Conservation (phyloP, 1,284 basidiomycete genomes). For the Anthracocystis setariae region DNA sequence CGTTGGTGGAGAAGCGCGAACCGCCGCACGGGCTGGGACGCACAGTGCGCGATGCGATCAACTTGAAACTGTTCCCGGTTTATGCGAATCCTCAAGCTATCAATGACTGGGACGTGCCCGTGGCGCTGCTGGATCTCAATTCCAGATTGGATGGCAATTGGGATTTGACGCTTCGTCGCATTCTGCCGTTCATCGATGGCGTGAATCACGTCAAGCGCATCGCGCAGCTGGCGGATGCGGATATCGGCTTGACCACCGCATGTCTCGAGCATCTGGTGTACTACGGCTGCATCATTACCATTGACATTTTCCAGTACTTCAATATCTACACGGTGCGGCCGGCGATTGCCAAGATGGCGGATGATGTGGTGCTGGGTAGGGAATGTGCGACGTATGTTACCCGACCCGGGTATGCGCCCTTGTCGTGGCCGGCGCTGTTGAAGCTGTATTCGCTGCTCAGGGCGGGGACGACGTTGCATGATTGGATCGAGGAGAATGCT, state of each 20-base stretch:
- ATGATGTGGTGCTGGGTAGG: conserved; percentile 80
- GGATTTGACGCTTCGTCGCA: conserved; percentile 90
- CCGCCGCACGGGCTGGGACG: conserved; percentile 64
- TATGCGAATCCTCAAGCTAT: conserved; percentile 91
- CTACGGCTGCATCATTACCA: conserved; percentile 94
- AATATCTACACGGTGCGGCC: conserved; percentile 94
- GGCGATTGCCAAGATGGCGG: conserved; percentile 83
- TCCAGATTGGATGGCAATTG: conserved; percentile 88
- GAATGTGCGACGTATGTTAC: conserved; percentile 92
- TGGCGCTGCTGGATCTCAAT: conserved; percentile 84
- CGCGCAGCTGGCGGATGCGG: conserved; percentile 89
- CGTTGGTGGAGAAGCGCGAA: conserved; percentile 50
- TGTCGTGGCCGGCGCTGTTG: conserved; percentile 73
- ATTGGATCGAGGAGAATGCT: conserved; percentile 86
- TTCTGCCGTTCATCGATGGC: conserved; percentile 80
- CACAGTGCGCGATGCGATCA: conserved; percentile 66
- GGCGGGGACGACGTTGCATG: conserved; percentile 82
- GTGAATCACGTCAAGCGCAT: conserved; percentile 90
- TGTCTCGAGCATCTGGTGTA: conserved; percentile 95
- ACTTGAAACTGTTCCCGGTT: conserved; percentile 90
- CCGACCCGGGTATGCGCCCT: conserved; percentile 73
- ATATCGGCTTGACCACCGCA: conserved; percentile 81
- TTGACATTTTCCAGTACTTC: conserved; percentile 91
- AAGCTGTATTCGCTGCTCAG: conserved; percentile 86
- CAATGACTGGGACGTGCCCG: conserved; percentile 93